Evolutionary conservation across 1,284 basidiomycete genomes (phyloP), one percentile per base, ranked within the genome.

Genomic region (Nidula niveotomentosa): DNA sequence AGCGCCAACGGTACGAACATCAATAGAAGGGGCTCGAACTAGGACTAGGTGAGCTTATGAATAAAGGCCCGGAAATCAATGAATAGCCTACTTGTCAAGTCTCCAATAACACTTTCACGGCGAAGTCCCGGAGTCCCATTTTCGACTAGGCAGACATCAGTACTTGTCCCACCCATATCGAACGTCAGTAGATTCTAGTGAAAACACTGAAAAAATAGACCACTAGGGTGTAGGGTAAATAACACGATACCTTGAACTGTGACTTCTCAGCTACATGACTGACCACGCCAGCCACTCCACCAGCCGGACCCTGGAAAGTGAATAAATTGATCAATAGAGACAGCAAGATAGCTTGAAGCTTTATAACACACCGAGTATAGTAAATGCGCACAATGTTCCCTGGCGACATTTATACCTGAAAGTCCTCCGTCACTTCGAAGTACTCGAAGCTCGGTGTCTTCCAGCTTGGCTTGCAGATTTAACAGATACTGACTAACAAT

Each of bases 1-100:
- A 6, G 69, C 68, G 9, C 68, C 69, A 30, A 69, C 68, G 1
- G 69, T 67, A 3, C 65, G 62, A 7, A 70, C 67, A 52, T 70
- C 68, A 6, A 69, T 55, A 1, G 62, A 67, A 8, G 69, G 66
- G 7, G 60, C 62, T 35, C 66, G 58, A 35, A 69, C 64, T 58
- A 52, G 56, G 18, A 44, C 13, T 9, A 12, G 12, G 15, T 13
- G 9, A 23, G 12, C 13, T 36, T 23, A 30, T 46, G 18, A 36
- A n/a, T 33, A 36, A 15, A 44, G 30, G 10, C 8, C 15, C 6
- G 13, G 48, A 49, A 48, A 44, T 17, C 8, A 45, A 33, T 34
- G 44, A 30, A 9, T 39, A 45, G 41, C 63, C 54, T 33, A 65
- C 67, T 60, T 48, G 53, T 57, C 37, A 66, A 52, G 57, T 66